Evolutionary conservation across 495 filamentous ascomycete species (phyloP), one percentile per base, ranked within the genome.

Genomic region (Darksidea phi): DNA sequence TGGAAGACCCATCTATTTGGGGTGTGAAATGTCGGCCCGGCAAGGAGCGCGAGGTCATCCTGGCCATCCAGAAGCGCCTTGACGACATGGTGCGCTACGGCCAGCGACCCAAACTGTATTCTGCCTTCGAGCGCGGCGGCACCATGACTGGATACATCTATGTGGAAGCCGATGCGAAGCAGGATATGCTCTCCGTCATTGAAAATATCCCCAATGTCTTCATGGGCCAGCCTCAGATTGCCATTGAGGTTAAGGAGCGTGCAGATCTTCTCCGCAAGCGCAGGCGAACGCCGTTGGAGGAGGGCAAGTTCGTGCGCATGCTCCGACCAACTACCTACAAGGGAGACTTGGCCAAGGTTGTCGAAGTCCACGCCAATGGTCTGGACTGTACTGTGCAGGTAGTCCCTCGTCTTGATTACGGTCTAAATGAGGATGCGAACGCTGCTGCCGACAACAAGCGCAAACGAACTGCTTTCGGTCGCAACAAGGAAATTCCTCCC

Each of bases 201-300:
- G 88, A 96, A 47, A 89, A 86, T 8, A 82, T 97, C 64, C 83
- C 86, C 56, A 88, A 92, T 70, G 86, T 90, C 25, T 98, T 96
- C 70, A 59, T 64, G 55, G 61, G 66, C 20, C 88, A 90, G 17
- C 80, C 89, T 47, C 85, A 84, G 24, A 94, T 91, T 73, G 82
- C 90, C 73, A 89, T 97, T 43, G 90, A 92, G n/a, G 90, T 97
- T 66, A 92, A 92, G 72, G 95, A 99, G 74, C 95, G 96, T 87
- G 92, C 95, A 0, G 94, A 97, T 73, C 84, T 99, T 8, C 76
- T 99, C n/a, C 84, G 90, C 24, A 90, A 92, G 26, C 83, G 82
- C 26, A 96, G 95, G 76, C 90, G 85, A 0, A 88, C 91, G 50
- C 86, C 86, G n/a, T 78, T 99, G 26, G 80, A 90, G 55, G 89